Conservation (phyloP, 306 rosid species). For the Castanospermum australe region DNA sequence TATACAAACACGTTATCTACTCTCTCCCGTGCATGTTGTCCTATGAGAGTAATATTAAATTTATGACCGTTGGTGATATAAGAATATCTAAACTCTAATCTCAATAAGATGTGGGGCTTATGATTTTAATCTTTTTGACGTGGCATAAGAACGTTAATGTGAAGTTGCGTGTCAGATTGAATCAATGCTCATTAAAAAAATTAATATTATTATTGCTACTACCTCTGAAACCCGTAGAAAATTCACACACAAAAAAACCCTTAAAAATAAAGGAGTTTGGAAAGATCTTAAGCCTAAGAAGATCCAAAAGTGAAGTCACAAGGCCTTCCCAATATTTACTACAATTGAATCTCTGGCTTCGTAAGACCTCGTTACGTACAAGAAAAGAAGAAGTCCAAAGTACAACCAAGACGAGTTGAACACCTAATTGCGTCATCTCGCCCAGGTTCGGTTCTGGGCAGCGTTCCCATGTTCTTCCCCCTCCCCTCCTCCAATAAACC, state of each 20-base stretch:
- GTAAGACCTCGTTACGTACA: background rate
- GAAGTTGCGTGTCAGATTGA: constrained; percentile 16
- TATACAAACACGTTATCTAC: no score
- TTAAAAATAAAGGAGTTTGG: background rate
- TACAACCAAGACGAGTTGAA: background rate
- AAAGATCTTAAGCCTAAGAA: background rate
- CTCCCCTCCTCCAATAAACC: no score
- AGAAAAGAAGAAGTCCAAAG: background rate
- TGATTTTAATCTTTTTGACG: background rate
- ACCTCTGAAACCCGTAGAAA: no score
- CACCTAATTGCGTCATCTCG: background rate
- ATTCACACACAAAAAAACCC: no score
- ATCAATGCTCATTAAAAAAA: no score
- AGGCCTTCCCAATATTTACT: background rate
- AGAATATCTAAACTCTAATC: no score
- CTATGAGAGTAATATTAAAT: no score
- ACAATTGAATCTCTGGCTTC: background rate
- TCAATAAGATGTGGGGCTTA: background rate
- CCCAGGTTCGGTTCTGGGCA: no score
- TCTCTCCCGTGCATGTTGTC: no score
- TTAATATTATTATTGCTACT: no score
- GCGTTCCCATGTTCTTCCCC: no score
- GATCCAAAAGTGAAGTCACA: background rate
- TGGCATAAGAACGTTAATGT: background rate
- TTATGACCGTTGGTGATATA: no score